A percentile compares a stretch with the other conserved stretches of the same genome.
These are phyloP conservation scores for Circinella umbellata DNA, from an alignment of 371 early-diverging fungal genomes.

Conservation along the genomic window DNA sequence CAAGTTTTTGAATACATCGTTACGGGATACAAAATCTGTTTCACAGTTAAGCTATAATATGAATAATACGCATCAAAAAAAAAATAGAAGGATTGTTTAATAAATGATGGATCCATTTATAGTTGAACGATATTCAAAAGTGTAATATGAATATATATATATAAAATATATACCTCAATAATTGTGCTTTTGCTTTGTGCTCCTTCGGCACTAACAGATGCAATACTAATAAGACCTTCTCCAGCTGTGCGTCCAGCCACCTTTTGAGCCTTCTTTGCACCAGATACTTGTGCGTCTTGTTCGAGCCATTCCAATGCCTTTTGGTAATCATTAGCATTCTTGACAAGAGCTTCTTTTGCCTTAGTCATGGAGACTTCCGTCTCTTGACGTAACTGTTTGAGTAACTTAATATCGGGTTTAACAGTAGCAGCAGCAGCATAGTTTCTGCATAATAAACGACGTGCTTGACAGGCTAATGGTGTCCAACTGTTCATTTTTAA, in stretches of 20 bases:
- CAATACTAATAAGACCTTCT: constrained; percentile 73
- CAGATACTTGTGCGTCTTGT: constrained; percentile 70
- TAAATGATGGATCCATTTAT: no score
- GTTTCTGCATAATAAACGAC: constrained; percentile 10
- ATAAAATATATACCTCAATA: constrained; percentile 59
- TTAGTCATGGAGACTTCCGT: constrained; percentile 85
- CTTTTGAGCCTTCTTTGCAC: constrained; percentile 73
- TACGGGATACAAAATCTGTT: constrained; percentile 94
- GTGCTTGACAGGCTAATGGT: not conserved
- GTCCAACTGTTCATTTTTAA: constrained; percentile 2
- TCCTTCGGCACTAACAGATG: constrained; percentile 49
- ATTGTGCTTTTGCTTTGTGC: constrained; percentile 58
- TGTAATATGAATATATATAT: no score
- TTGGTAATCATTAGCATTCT: constrained; percentile 74
- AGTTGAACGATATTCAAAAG: no score
- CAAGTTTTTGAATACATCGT: constrained; percentile 79
- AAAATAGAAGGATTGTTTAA: no score
- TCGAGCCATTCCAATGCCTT: constrained; percentile 86
- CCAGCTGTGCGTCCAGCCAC: constrained; percentile 54
- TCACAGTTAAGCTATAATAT: constrained; percentile 81
- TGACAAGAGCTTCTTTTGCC: constrained; percentile 85
- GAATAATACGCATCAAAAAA: not conserved
- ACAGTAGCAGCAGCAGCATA: constrained; percentile 34
- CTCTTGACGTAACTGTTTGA: constrained; percentile 80
- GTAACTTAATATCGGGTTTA: constrained; percentile 74